Conservation (phyloP, 2,329 filamentous ascomycete species). For the Hymenoscyphus fructigenus region DNA sequence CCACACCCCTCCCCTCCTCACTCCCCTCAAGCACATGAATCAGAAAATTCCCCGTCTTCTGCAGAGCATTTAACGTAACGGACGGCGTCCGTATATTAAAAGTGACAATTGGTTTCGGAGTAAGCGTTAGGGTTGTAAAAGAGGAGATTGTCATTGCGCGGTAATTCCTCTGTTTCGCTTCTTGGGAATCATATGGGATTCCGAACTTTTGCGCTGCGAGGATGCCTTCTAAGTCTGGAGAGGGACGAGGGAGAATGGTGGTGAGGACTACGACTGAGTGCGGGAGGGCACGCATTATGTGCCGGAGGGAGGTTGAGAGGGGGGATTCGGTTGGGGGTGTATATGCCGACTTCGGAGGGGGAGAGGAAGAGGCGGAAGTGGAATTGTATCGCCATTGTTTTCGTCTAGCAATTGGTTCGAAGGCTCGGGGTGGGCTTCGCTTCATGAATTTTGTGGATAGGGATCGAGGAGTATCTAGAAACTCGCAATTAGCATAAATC, state of each 20-base stretch:
- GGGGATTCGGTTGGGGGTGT: slow-evolving; percentile 10
- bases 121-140: slow-evolving; percentile 34
- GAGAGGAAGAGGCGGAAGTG: neutral
- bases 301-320: slow-evolving; percentile 25
- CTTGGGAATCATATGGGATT: neutral
- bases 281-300: slow-evolving; percentile 33
- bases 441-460: neutral
- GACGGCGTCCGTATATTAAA: slow-evolving; percentile 37
- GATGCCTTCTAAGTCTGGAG: neutral
- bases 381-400: neutral
- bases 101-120: slow-evolving; percentile 33
- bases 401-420: neutral
- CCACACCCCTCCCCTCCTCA: slow-evolving; percentile 24
- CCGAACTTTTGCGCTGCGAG: neutral
- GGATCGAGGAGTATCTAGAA: neutral
- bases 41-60: slow-evolving; percentile 23
- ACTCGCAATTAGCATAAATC: neutral
- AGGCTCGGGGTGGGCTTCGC: neutral
- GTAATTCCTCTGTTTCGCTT: neutral
- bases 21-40: slow-evolving; percentile 30
- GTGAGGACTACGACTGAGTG: slow-evolving; percentile 35
- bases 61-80: slow-evolving; percentile 29
- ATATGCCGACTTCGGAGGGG: neutral
- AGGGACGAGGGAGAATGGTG: slow-evolving; percentile 14
- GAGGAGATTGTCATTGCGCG: slow-evolving; percentile 38